phyloP scores from a whole-genome alignment of 2,329 filamentous ascomycete genomes.

The Botrytis aclada region DNA sequence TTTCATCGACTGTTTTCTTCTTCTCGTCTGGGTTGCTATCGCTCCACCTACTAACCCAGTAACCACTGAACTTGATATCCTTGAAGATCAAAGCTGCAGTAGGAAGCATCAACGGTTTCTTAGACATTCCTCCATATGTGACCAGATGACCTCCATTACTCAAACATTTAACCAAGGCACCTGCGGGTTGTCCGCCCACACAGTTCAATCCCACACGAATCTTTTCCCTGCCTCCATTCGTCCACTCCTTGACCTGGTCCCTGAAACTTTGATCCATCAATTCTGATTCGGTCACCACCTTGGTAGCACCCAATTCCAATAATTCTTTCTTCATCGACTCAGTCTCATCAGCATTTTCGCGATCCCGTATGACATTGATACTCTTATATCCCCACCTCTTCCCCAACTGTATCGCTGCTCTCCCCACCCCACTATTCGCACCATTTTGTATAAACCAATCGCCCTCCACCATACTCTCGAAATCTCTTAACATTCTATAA shows the following conservation, averaged over 20 bases:
- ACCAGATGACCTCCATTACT: conserved; percentile 70
- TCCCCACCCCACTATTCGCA: conserved; percentile 88
- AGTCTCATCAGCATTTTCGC: conserved; percentile 63
- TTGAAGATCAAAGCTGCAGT: conserved; percentile 91
- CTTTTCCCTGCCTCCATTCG: conserved; percentile 63
- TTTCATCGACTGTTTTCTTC: conserved; percentile 76
- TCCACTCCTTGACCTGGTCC: conserved; percentile 59
- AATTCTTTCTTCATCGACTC: conserved; percentile 61
- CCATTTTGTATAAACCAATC: conserved; percentile 98
- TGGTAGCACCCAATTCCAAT: conserved; percentile 53
- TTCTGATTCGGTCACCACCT: conserved; percentile 49
- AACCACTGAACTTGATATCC: conserved; percentile 82
- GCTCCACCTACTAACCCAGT: conserved; percentile 93
- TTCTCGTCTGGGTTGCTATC: conserved; percentile 71
- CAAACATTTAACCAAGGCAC: conserved; percentile 72
- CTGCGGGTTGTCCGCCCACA: conserved; percentile 83
- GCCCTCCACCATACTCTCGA: conserved; percentile 62
- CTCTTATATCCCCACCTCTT: conserved; percentile 83
- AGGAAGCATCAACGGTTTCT: conserved; percentile 77
- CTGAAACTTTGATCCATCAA: conserved; percentile 45
- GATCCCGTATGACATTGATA: conserved; percentile 81
- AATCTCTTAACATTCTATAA: conserved; percentile 88
- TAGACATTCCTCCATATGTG: conserved; percentile 94
- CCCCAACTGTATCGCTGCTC: conserved; percentile 86
- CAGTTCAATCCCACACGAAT: conserved; percentile 85